Conservation (phyloP, 495 filamentous ascomycete genomes). For the Aspergillus panamensis region DNA sequence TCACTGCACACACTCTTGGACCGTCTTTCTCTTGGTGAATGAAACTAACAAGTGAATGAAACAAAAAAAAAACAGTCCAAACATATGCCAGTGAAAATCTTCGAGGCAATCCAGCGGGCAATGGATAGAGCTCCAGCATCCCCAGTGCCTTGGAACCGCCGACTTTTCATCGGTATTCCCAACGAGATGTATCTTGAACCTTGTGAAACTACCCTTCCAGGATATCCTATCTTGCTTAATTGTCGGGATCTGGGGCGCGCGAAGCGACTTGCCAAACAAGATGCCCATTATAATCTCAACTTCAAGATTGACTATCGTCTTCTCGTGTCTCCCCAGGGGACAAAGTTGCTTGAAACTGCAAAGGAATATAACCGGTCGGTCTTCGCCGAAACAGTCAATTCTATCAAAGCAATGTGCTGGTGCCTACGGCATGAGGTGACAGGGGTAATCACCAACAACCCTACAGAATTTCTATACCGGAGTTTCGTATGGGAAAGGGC, state of each 20-base stretch:
- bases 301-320: not conserved
- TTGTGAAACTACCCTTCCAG: not conserved
- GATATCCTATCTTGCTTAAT: not conserved
- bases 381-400: not conserved
- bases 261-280: not conserved
- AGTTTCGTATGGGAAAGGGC: too few relatives aligned
- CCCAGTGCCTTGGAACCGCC: not conserved
- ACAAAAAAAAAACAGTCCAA: too few relatives aligned
- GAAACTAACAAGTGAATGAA: too few relatives aligned
- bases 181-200: not conserved
- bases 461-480: too few relatives aligned
- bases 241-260: not conserved
- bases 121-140: not conserved
- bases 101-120: not conserved
- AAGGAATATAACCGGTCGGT: constrained; percentile 1
- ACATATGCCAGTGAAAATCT: not conserved
- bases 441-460: not conserved
- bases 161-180: not conserved
- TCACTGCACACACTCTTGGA: too few relatives aligned
- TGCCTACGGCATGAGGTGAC: not conserved
- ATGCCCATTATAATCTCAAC: not conserved
- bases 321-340: not conserved
- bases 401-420: not conserved
- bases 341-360: not conserved
- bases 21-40: too few relatives aligned